Evolutionary conservation across 345 rosid genomes (phyloP).

Genomic region (Camelina laxa): DNA sequence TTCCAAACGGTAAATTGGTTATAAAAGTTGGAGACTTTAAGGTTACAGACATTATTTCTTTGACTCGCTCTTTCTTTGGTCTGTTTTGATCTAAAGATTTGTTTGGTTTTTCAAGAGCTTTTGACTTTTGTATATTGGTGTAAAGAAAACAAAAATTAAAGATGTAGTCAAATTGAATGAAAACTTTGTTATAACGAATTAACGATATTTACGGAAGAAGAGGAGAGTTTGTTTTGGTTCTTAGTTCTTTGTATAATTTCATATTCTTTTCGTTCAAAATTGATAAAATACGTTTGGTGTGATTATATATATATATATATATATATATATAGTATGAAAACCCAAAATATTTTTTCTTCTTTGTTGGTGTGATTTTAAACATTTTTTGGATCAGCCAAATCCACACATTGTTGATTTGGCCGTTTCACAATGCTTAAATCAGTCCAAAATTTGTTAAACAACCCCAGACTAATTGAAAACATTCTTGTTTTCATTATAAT

Average conservation of each 20-base stretch:
- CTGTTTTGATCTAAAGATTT: not conserved
- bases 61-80: constrained; percentile 20
- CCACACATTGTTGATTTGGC: not conserved
- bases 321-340: no score
- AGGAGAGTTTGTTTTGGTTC: not conserved
- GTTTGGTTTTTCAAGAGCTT: not conserved
- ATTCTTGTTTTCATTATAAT: not conserved
- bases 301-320: no score
- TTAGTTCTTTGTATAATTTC: not conserved
- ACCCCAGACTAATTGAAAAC: not conserved
- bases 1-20: constrained; percentile 23
- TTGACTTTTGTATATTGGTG: constrained; percentile 10
- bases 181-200: constrained; percentile 22
- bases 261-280: no score
- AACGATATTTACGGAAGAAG: constrained; percentile 7
- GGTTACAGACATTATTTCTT: constrained; percentile 23
- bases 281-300: no score
- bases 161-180: not conserved
- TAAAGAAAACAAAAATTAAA: not conserved
- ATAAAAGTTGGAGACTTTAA: constrained; percentile 24
- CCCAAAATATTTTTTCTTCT: no score
- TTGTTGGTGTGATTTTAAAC: not conserved
- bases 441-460: not conserved
- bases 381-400: not conserved
- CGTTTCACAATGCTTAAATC: not conserved